Base-by-base conservation (phyloP, 192 early-diverging fungal species). In the Linnemannia exigua region DNA sequence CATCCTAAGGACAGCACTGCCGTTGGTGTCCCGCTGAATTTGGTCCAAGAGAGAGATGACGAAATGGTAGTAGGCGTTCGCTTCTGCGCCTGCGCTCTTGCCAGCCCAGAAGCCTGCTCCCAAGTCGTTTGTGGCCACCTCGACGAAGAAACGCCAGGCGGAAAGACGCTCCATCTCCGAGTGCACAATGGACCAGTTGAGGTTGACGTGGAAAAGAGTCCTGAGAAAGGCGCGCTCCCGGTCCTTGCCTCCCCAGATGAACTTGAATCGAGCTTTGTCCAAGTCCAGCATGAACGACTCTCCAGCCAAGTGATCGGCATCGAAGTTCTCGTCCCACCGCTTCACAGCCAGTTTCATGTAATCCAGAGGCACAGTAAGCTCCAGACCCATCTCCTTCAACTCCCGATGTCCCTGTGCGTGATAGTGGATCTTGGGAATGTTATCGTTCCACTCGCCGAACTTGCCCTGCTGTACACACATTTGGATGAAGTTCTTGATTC, bases 81-180 rank as follows among this genome's bases (percentile, higher is more conserved):
- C 75, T 14, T 63, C n/a, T 20, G 54, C 71, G 11, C 25, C 72
- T 17, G 46, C 48, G 47, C 46, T 63, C 19, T 86, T 79, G 25
- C 51, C 73, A 1, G 74, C 48, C 78, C 78, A 86, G 63, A 86
- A 51, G 1, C 78, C 70, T 14, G 54, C 41, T 25, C 76, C 84
- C 5, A 86, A 52, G 38, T 76, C 76, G n/a, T 46, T 73, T 6
- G 84, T 68, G 6, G 76, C 25, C 6, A 86, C 61, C 38, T 86
- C 78, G n/a, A 86, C 72, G 52, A 86, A 86, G 66, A 86, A 86
- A 28, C 84, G 77, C 84, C 84, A 86, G 28, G 84, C 78, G 0
- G 84, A 67, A 9, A 86, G 75, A 3, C 71, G 84, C 11, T 73
- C 47, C 74, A 86, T 76, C 66, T 86, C 78, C 33, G 84, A 75